phyloP scores from a whole-genome alignment of 2,329 filamentous ascomycete genomes.

The Trichoderma endophyticum region DNA sequence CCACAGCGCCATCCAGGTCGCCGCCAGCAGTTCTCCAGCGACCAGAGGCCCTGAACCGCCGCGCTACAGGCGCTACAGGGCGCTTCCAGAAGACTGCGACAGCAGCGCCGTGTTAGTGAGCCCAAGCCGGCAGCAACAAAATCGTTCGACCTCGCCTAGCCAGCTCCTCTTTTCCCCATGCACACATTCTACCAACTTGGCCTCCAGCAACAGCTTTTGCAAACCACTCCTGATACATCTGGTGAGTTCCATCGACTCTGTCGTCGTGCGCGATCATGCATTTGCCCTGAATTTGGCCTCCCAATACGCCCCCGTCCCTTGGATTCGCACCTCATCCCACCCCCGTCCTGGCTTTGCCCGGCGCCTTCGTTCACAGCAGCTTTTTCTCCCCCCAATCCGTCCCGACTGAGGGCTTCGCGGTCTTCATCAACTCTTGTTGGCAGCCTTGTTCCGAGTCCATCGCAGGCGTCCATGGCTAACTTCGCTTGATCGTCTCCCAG shows the following conservation, averaged over 20 bases:
- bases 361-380: slow-evolving; percentile 13
- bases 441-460: background rate
- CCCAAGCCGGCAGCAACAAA: slow-evolving; percentile 37
- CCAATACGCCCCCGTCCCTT: slow-evolving; percentile 23
- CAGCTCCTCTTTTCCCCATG: slow-evolving; percentile 44
- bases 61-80: slow-evolving; percentile 2
- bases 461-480: slow-evolving; percentile 16
- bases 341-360: slow-evolving; percentile 2
- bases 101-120: slow-evolving; percentile 20
- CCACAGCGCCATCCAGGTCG: background rate
- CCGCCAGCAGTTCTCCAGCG: background rate
- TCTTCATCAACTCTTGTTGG: slow-evolving; percentile 11
- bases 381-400: slow-evolving; percentile 1
- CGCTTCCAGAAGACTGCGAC: slow-evolving; percentile 8
- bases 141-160: slow-evolving; percentile 38
- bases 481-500: background rate
- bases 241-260: slow-evolving; percentile 37
- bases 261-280: slow-evolving; percentile 37
- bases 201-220: slow-evolving; percentile 34
- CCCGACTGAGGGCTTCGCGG: slow-evolving; percentile 5
- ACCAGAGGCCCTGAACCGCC: background rate
- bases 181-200: slow-evolving; percentile 39
- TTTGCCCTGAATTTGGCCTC: slow-evolving; percentile 27
- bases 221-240: slow-evolving; percentile 33
- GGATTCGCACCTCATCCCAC: slow-evolving; percentile 20